Conservation (phyloP, 352 stramenopile species). For the Globisporangium recalcitrans region DNA sequence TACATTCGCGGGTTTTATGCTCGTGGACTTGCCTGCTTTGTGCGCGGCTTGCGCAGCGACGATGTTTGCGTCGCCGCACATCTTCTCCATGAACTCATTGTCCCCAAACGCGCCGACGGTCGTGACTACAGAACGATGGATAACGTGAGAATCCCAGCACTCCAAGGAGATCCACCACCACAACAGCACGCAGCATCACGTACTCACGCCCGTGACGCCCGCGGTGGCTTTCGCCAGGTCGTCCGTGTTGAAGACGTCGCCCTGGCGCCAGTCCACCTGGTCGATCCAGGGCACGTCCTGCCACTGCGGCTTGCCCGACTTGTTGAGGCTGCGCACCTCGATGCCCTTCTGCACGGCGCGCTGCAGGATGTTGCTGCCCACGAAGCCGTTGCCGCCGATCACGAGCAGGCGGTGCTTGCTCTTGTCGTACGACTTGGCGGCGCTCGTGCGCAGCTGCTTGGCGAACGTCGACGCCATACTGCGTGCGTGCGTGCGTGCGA, state of each 20-base stretch:
- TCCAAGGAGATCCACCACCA: not conserved
- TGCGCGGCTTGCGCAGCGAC: constrained; percentile 66
- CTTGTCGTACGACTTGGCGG: constrained; percentile 51
- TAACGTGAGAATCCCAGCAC: not conserved
- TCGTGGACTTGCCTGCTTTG: constrained; percentile 54
- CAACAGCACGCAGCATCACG: constrained; percentile 3
- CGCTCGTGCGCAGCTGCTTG: constrained; percentile 19
- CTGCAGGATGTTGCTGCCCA: constrained; percentile 88
- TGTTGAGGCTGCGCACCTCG: constrained; percentile 82
- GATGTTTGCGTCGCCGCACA: constrained; percentile 87
- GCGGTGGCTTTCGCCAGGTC: constrained; percentile 65
- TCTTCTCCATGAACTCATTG: constrained; percentile 87
- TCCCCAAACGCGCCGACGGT: constrained; percentile 85
- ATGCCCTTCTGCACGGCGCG: constrained; percentile 85
- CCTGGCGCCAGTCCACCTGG: constrained; percentile 85
- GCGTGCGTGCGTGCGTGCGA: not conserved
- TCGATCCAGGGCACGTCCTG: constrained; percentile 75
- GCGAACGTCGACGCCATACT: not conserved
- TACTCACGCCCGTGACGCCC: constrained; percentile 77
- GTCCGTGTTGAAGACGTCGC: constrained; percentile 73
- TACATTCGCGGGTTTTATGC: not conserved
- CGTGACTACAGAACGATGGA: constrained; percentile 40
- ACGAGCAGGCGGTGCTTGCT: constrained; percentile 78
- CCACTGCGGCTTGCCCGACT: constrained; percentile 76
- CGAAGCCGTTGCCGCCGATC: constrained; percentile 86